Evolutionary conservation across 2,329 filamentous ascomycete genomes (phyloP).

Genomic region (Lachnellula willkommii): DNA sequence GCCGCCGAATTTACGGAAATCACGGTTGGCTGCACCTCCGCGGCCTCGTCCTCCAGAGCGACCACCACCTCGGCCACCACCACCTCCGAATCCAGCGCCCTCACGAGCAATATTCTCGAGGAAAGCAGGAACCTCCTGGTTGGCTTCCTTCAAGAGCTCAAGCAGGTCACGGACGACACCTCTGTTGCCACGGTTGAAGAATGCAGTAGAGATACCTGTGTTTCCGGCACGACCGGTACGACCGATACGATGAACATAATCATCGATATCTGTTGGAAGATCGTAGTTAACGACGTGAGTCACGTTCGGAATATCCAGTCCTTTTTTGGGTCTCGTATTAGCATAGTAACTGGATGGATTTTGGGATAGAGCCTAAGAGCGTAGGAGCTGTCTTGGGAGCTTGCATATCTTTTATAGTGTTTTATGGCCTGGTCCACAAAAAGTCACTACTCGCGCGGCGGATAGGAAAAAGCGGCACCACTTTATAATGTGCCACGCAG

Average conservation of each 20-base stretch:
- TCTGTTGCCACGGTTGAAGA: conserved; percentile 99
- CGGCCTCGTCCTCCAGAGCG: conserved; percentile 63
- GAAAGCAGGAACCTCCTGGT: conserved; percentile 92
- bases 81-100: conserved; percentile 73
- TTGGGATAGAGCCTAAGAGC: background rate
- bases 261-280: conserved; percentile 96
- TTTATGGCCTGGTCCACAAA: too few species aligned
- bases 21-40: conserved; percentile 68
- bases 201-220: conserved; percentile 95
- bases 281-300: conserved; percentile 96
- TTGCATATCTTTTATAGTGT: too few species aligned
- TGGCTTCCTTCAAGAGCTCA: conserved; percentile 97
- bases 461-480: too few species aligned
- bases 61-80: conserved; percentile 60
- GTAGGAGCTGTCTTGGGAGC: background rate
- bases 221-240: conserved; percentile 99
- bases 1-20: conserved; percentile 77
- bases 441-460: too few species aligned
- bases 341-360: too few species aligned
- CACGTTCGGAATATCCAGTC: conserved; percentile 72
- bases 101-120: conserved; percentile 97
- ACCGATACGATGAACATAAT: conserved; percentile 98
- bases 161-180: conserved; percentile 94
- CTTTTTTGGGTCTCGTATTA: conserved; percentile 1
- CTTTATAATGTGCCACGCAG: too few species aligned